Base-by-base conservation (phyloP, 75 land plant species). In the Adiantum capillusveneris region DNA sequence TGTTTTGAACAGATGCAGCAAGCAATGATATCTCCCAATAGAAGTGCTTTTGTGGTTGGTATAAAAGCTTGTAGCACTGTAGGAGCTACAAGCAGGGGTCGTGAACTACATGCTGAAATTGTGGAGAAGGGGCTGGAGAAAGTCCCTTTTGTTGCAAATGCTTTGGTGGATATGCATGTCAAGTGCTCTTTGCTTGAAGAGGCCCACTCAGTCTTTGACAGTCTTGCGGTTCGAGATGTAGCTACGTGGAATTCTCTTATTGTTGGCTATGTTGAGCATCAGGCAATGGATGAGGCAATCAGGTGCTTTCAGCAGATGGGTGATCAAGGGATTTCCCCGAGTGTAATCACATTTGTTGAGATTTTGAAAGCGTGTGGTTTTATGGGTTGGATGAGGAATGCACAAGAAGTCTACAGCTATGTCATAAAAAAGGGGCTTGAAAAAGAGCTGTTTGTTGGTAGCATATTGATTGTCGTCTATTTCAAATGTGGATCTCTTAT, bases 131-230 rank as follows among this genome's bases (percentile, higher is more conserved):
- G 58, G 24, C 1, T 22, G n/a, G 45, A 30, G 24, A 30, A 17
- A 25, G 59, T 54, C 19, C 28, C 39, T 26, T 55, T 1, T 12
- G 45, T 53, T 17, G 57, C 28, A 31, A 64, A 30, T 64, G 58
- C 66, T 22, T 37, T 64, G 21, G 18, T 64, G 1, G 56, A 53
- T 56, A 64, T 64, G 57, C 52, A 64, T 64, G 43, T 17, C 13
- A 64, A 64, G 31, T 64, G 66, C 21, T 29, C 28, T 16, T 45
- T 25, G 29, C 17, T 25, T 21, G 20, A 29, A 14, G 30, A 25
- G 6, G 64, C 64, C 6, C 19, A 29, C 11, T n/a, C 44, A 16
- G 26, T 62, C 0, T 62, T 62, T 46, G 39, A 26, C 1, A 12
- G 48, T 0, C 25, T 62, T 27, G 13, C 53, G 25, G 27, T 17